Base-by-base conservation (phyloP, 2,329 filamentous ascomycete genomes). In the Stagonosporopsis vannaccii region DNA sequence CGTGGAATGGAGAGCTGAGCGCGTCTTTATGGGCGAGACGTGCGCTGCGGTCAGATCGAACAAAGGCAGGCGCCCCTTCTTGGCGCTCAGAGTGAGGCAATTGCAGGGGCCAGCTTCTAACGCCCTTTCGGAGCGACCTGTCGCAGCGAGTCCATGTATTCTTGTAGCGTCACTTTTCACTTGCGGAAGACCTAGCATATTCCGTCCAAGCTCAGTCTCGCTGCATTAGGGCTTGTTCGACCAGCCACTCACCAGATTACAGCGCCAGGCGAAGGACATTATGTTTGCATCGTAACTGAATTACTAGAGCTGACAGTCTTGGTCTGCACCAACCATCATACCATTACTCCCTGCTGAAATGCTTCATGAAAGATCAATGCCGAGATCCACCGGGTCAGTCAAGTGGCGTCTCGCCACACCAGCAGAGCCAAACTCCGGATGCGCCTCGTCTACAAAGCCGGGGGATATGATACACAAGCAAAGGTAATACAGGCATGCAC, bases 271-370 rank as follows among this genome's bases (percentile, higher is more conserved):
- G 15, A 20, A 43, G 25, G 26, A 7, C 15, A 15, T 25, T 35
- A 33, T 32, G 17, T 46, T 6, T 43, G 37, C 20, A 51, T 33
- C n/a, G 32, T 51, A 43, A 32, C 25, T 56, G 37, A 32, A 54
- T 59, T 49, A 60, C 59, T 61, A 50, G 19, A 41, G 41, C 39
- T 43, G 13, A 41, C 39, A 47, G 28, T 45, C 49, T 43, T 19
- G 41, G 13, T 36, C 17, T 12, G 43, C 28, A 36, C 42, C 43
- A 32, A 28, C n/a, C 37, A 33, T 30, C 51, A 33, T 52, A 56
- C 46, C 56, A 51, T 54, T 60, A 63, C 63, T 61, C 63, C 63
- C 44, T 59, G 58, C 60, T 56, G 60, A 62, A 25, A 60, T 65
- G 54, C 60, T 60, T 42, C 56, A 55, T 55, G 55, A 37, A 58